These are phyloP conservation scores for Skeletonema potamos DNA, from an alignment of 108 stramenopile genomes.

Conservation along the genomic window DNA sequence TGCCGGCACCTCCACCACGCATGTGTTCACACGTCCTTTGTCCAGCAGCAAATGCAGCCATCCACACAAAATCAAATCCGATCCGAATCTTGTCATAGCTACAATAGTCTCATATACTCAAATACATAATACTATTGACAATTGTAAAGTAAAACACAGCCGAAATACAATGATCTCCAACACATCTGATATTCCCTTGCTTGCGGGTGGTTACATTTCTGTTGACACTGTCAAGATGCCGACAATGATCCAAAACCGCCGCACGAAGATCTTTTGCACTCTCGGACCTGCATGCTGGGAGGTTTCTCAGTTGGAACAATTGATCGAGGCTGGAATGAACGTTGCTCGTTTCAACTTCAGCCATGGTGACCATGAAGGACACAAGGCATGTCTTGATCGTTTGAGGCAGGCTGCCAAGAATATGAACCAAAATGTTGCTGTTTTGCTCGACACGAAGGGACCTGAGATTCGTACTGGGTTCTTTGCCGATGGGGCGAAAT, in stretches of 20 bases:
- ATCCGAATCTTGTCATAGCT: neutral
- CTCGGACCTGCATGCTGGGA: conserved; percentile 91
- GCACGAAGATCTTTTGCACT: conserved; percentile 89
- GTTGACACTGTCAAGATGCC: conserved; percentile 52
- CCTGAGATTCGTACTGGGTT: conserved; percentile 93
- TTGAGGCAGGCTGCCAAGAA: conserved; percentile 65
- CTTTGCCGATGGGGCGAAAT: conserved; percentile 73
- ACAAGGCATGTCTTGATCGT: conserved; percentile 61
- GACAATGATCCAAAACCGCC: conserved; percentile 53
- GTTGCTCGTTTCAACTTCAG: conserved; percentile 91
- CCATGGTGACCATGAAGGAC: conserved; percentile 87
- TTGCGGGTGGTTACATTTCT: conserved; percentile 56
- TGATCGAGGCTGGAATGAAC: conserved; percentile 91
- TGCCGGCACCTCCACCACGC: neutral
- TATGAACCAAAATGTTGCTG: conserved; percentile 72
- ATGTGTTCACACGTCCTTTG: no score
- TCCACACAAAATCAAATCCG: neutral
- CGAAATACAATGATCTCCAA: conserved; percentile 50
- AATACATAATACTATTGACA: neutral
- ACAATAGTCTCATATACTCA: no score
- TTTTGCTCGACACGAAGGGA: conserved; percentile 86
- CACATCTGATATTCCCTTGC: conserved; percentile 59
- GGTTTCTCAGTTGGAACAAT: conserved; percentile 64
- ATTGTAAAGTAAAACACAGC: neutral
- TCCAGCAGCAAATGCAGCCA: no score